Evolutionary conservation across 2,329 filamentous ascomycete species (phyloP).

Genomic region (Ophiostoma sp.): DNA sequence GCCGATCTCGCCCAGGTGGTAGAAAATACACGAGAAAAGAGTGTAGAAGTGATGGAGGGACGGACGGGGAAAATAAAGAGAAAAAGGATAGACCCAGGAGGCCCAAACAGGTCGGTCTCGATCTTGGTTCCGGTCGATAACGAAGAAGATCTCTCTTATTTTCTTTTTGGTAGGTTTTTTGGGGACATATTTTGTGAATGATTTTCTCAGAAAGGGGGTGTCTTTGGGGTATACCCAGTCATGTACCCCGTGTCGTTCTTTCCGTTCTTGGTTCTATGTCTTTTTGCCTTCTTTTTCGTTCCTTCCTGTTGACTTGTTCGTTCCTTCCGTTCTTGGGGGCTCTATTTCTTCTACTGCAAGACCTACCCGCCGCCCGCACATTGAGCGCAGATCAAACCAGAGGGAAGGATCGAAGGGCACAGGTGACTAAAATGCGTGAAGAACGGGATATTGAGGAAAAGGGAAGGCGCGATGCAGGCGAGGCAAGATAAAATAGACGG

Average conservation of each 20-base stretch:
- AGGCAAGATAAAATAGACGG: constrained; percentile 22
- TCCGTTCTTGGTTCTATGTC: constrained; percentile 9
- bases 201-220: neutral
- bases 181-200: neutral
- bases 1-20: neutral
- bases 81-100: neutral
- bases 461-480: constrained; percentile 32
- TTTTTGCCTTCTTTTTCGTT: neutral
- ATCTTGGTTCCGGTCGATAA: constrained; percentile 22
- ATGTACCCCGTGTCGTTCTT: neutral
- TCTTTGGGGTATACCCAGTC: neutral
- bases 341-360: neutral
- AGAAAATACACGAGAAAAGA: neutral
- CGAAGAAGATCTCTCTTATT: constrained; percentile 14
- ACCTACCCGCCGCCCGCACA: constrained; percentile 24
- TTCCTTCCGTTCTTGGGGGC: neutral
- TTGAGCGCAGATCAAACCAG: constrained; percentile 35
- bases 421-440: neutral
- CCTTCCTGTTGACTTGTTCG: neutral
- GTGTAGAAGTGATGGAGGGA: neutral
- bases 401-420: neutral
- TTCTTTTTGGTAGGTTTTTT: neutral
- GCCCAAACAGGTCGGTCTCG: neutral
- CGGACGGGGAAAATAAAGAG: neutral
- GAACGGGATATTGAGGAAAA: neutral